These are phyloP conservation scores for Zygnema circumcarinatum DNA, from an alignment of 139 green algal species.

Conservation along the genomic window DNA sequence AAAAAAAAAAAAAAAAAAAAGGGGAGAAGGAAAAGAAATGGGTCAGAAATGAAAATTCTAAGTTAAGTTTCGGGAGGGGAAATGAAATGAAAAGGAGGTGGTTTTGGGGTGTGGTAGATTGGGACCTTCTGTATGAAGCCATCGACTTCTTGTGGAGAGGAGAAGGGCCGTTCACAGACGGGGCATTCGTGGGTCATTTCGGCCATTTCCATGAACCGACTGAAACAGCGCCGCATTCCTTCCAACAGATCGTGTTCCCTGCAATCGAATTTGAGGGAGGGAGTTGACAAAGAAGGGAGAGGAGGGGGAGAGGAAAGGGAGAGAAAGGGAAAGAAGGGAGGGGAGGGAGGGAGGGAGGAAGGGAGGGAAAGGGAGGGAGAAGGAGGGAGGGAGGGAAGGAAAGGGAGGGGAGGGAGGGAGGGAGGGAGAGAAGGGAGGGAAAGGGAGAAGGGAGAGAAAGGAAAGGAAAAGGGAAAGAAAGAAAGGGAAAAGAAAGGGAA, in stretches of 20 bases:
- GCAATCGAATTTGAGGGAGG: background rate
- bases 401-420: too few relatives aligned
- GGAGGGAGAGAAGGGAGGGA: too few relatives aligned
- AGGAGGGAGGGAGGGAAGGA: too few relatives aligned
- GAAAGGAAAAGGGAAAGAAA: too few relatives aligned
- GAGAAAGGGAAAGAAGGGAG: too few relatives aligned
- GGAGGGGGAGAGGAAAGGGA: too few relatives aligned
- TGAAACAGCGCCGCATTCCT: slow-evolving; percentile 16
- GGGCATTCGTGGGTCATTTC: background rate
- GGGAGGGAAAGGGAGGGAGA: too few relatives aligned
- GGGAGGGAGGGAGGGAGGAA: too few relatives aligned
- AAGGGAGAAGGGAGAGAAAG: too few relatives aligned
- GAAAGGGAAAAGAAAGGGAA: too few relatives aligned
- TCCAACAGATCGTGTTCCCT: background rate
- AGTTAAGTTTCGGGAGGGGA: background rate
- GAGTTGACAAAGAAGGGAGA: background rate
- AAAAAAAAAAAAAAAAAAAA: slow-evolving; percentile 27
- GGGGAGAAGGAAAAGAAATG: background rate
- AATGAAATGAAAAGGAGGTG: background rate
- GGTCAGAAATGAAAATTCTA: background rate
- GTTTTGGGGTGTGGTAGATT: background rate
- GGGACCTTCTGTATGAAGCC: background rate
- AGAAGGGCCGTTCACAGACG: background rate
- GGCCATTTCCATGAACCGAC: slow-evolving; percentile 1
- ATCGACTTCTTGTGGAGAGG: slow-evolving; percentile 3